Evolutionary conservation across 2,329 filamentous ascomycete species (phyloP), one percentile per base, ranked within the genome.

Genomic region (Botryotinia globosa): DNA sequence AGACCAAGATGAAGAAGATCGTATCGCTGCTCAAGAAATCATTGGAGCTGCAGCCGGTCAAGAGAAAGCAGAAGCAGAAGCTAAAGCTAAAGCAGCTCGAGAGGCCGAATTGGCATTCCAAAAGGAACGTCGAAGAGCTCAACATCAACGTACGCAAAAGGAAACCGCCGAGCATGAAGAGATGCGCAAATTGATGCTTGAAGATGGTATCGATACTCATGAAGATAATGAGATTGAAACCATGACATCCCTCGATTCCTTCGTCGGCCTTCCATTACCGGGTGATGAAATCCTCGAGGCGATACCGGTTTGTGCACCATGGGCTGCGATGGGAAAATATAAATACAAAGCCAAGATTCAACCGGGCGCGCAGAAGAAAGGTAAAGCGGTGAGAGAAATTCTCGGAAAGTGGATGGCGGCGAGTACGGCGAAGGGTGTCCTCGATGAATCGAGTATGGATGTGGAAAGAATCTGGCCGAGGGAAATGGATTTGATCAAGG

Each of bases 331-430:
- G 76, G 85, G 83, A 3, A 88, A 88, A 72, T 92, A 92, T 83
- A 98, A 98, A 83, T 98, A 98, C 85, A 97, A 97, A 82, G 93
- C 91, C 71, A 99, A 99, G 85, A 82, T 99, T 78, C 96, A 98
- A 82, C 96, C 96, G 0, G 96, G 96, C 0, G 83, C 90, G 0
- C 87, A 91, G 75, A 99, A 98, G 86, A 97, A 97, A 84, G 95
- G 96, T 16, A 98, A 98, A 81, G 94, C 94, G 0, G 90, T 97
- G 65, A 93, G 93, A 81, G 95, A 98, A 82, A 91, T 98, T 45
- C 82, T 98, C n/a, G 89, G 91, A 66, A 87, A 88, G 74, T 98
- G 95, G 94, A 87, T 91, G 76, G 82, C 85, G 32, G 93, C 90
- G 67, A 88, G 89, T 10, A 75, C 69, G 45, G 72, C 67, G 1